Conservation (phyloP, 108 stramenopile genomes). For the Aurantiochytrium sp. region DNA sequence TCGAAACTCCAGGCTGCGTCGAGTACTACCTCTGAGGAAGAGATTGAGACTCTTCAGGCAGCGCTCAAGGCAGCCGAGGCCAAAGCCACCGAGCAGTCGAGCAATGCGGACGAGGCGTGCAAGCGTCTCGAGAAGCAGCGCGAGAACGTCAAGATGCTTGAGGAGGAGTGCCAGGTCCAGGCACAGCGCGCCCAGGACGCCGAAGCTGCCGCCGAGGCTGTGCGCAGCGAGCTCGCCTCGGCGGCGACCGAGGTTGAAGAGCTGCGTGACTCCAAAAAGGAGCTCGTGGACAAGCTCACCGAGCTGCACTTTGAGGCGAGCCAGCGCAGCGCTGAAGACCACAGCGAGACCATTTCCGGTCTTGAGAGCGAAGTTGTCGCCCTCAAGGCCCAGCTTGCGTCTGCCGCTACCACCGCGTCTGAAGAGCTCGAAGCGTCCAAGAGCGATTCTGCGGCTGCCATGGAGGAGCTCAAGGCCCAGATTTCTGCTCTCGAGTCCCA, state of each 20-base stretch:
- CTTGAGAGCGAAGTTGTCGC: neutral
- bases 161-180: neutral
- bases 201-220: neutral
- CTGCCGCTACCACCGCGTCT: no score
- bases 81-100: neutral
- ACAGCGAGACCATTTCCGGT: no score
- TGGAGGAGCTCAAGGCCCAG: no score
- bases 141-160: neutral
- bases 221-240: neutral
- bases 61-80: neutral
- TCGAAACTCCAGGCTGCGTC: neutral
- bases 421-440: no score
- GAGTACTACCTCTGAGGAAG: neutral
- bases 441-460: no score
- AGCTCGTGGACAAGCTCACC: neutral
- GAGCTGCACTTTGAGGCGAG: neutral
- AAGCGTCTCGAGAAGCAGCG: constrained; percentile 11
- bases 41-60: neutral
- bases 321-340: neutral
- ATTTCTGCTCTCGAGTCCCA: no score
- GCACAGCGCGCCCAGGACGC: neutral
- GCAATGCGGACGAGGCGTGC: neutral
- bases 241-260: neutral
- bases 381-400: no score
- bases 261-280: neutral